These are phyloP conservation scores for Populus deltoides DNA, from an alignment of 345 rosid species.

Conservation along the genomic window DNA sequence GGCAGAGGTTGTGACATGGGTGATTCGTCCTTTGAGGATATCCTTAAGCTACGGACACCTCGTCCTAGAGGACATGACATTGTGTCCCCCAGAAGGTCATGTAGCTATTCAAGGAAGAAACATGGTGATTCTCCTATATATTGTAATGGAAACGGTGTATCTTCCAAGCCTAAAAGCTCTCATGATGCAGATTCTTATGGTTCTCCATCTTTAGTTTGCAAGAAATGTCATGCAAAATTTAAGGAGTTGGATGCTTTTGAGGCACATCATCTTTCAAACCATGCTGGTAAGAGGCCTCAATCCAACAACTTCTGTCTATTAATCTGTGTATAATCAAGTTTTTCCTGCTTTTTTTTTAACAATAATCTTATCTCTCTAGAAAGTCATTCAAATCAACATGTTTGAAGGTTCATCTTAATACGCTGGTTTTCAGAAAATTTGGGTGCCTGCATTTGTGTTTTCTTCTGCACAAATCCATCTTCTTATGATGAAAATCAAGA, in stretches of 20 bases:
- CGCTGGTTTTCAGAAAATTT: no score
- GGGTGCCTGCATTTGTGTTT: no score
- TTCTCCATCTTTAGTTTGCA: slow-evolving; percentile 38
- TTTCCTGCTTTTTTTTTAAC: background rate
- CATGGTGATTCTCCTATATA: slow-evolving; percentile 11
- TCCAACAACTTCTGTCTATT: background rate
- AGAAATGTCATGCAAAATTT: slow-evolving; percentile 43
- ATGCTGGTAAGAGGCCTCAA: slow-evolving; percentile 47
- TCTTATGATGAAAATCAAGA: no score
- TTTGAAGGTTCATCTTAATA: no score
- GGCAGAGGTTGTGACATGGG: background rate
- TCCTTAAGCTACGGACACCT: slow-evolving; percentile 31
- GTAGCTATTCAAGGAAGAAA: slow-evolving; percentile 14
- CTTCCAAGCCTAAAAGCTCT: slow-evolving; percentile 11
- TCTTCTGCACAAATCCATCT: no score
- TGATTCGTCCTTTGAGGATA: slow-evolving; percentile 21
- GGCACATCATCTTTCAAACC: slow-evolving; percentile 51
- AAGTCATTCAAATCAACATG: no score
- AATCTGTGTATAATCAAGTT: background rate
- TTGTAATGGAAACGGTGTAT: slow-evolving; percentile 1
- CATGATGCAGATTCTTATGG: slow-evolving; percentile 12
- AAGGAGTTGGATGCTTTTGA: slow-evolving; percentile 47
- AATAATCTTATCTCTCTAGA: no score
- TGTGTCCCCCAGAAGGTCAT: slow-evolving; percentile 24
- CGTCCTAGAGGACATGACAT: slow-evolving; percentile 18